phyloP scores from a whole-genome alignment of 768 basidiomycete species.

The Lactarius sp. region DNA sequence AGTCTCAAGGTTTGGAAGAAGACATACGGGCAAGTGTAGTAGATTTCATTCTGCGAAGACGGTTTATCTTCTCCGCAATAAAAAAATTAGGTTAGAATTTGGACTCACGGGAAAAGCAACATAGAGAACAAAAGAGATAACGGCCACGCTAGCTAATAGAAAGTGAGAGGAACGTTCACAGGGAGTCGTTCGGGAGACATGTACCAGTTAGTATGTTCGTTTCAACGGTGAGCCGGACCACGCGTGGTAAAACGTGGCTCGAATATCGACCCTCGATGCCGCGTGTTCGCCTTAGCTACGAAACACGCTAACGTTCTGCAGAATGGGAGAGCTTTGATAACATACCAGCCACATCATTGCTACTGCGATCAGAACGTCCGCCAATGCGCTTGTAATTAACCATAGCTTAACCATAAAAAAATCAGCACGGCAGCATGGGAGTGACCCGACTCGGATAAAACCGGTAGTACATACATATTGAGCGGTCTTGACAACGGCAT shows the following conservation, averaged over 20 bases:
- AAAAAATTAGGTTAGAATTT: background rate
- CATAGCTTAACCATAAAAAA: background rate
- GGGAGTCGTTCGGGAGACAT: too few relatives aligned
- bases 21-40: constrained; percentile 15
- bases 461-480: background rate
- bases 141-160: too few relatives aligned
- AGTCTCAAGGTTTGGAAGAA: background rate
- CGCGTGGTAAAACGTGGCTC: constrained; percentile 20
- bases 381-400: constrained; percentile 9
- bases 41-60: constrained; percentile 13
- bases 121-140: constrained; percentile 22
- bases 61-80: too few relatives aligned
- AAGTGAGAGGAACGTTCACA: too few relatives aligned
- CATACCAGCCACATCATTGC: constrained; percentile 17
- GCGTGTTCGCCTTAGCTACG: background rate
- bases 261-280: background rate
- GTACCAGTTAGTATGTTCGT: too few relatives aligned
- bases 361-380: constrained; percentile 17
- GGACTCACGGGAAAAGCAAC: constrained; percentile 16
- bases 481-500: background rate
- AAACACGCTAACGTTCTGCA: background rate
- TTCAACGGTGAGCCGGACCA: too few relatives aligned
- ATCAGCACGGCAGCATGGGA: background rate
- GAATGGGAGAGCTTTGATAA: background rate
- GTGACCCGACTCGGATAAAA: background rate